A percentile compares a stretch with the other conserved stretches of the same genome.
Evolutionary conservation across 2,329 filamentous ascomycete genomes (phyloP).

Genomic region (Hymenoscyphus salicellus): DNA sequence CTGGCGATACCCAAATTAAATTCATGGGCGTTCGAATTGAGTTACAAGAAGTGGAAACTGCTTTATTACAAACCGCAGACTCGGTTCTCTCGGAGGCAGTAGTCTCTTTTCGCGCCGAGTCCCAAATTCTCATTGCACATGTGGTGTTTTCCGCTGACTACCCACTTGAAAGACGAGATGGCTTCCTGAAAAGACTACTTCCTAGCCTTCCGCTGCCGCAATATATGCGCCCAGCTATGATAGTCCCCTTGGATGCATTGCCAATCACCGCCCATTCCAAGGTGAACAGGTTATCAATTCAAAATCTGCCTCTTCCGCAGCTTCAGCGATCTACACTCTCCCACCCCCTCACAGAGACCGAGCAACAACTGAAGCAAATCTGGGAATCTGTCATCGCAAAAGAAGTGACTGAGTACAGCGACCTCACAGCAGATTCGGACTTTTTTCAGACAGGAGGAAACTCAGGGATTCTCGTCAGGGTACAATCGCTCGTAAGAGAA

Average conservation of each 20-base stretch:
- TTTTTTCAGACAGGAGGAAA: slow-evolving; percentile 23
- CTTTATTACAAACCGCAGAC: slow-evolving; percentile 30
- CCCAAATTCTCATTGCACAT: slow-evolving; percentile 37
- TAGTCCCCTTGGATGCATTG: slow-evolving; percentile 32
- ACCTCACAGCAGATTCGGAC: slow-evolving; percentile 11
- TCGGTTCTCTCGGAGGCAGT: slow-evolving; percentile 31
- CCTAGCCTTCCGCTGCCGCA: slow-evolving; percentile 30
- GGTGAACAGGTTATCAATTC: slow-evolving; percentile 32
- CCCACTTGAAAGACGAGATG: slow-evolving; percentile 14
- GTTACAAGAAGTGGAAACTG: slow-evolving; percentile 42
- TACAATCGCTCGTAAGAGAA: slow-evolving; percentile 12
- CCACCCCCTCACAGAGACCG: slow-evolving; percentile 5
- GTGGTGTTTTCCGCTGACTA: slow-evolving; percentile 31
- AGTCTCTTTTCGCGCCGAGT: slow-evolving; percentile 24
- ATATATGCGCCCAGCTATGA: slow-evolving; percentile 39
- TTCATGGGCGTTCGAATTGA: slow-evolving; percentile 42
- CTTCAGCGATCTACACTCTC: not conserved
- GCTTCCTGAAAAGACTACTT: slow-evolving; percentile 18
- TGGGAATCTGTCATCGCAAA: slow-evolving; percentile 17
- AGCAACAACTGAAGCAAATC: slow-evolving; percentile 11
- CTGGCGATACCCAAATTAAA: slow-evolving; percentile 39
- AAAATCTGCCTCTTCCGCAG: slow-evolving; percentile 11
- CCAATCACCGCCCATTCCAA: slow-evolving; percentile 37
- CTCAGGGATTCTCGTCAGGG: slow-evolving; percentile 17
- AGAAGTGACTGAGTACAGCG: not conserved